Percentiles rank a stretch among this genome's conserved stretches.
Conservation (phyloP, 129 eudicot species). For the Flaveria brownii region DNA sequence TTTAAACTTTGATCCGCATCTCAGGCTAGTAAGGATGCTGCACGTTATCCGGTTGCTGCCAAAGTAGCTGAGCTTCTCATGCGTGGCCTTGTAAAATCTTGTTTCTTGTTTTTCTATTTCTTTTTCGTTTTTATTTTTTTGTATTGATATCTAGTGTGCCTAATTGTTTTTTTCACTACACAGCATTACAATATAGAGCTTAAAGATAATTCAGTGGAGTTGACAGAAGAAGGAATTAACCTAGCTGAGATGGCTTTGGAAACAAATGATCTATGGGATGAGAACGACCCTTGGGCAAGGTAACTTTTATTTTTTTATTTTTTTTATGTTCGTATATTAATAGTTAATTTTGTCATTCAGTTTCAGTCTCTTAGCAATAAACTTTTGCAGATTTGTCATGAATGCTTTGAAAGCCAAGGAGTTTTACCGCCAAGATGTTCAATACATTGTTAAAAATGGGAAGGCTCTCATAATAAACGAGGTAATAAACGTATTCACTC, state of each 20-base stretch:
- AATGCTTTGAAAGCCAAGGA: slow-evolving; percentile 98
- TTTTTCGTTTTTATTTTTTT: slow-evolving; percentile 10
- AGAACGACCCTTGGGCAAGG: slow-evolving; percentile 99
- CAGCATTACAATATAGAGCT: slow-evolving; percentile 93
- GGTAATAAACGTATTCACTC: slow-evolving; percentile 44
- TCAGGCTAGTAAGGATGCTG: slow-evolving; percentile 91
- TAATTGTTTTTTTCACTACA: slow-evolving; percentile 12
- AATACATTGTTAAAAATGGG: slow-evolving; percentile 86
- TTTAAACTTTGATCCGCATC: slow-evolving; percentile 13
- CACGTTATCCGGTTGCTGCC: slow-evolving; percentile 97
- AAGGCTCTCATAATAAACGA: slow-evolving; percentile 91
- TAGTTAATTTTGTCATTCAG: background rate
- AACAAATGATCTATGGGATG: slow-evolving; percentile 96
- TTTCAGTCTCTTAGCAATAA: slow-evolving; percentile 19
- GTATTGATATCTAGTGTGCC: background rate
- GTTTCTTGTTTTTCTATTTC: slow-evolving; percentile 21
- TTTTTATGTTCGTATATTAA: slow-evolving; percentile 6
- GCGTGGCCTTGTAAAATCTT: slow-evolving; percentile 56
- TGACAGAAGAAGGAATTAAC: slow-evolving; percentile 86
- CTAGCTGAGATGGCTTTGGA: slow-evolving; percentile 96
- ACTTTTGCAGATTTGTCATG: slow-evolving; percentile 75
- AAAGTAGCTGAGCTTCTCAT: slow-evolving; percentile 96
- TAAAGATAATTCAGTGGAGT: slow-evolving; percentile 92
- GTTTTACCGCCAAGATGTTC: slow-evolving; percentile 89
- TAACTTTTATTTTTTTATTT: slow-evolving; percentile 11